Base-by-base conservation (phyloP, 129 eudicot species). In the Apium graveolens region DNA sequence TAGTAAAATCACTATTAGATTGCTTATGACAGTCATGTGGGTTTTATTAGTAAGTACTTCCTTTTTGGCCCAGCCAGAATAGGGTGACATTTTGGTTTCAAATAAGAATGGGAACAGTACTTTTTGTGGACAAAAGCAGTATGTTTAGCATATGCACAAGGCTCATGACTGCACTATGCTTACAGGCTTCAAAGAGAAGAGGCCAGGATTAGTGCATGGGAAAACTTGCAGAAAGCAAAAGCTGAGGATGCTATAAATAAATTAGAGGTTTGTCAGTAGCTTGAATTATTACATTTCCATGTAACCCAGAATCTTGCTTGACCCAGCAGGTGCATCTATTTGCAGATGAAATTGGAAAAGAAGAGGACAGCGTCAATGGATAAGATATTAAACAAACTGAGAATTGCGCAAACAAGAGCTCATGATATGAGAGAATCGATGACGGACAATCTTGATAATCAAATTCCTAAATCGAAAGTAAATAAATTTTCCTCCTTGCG, bases 131-230 rank as follows among this genome's bases (percentile, higher is more conserved):
- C 31, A 17, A 37, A 32, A 31, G 49, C 31, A 60, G 32, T 60
- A 60, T 57, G 73, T 77, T 77, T 60, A 5, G 62, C 48, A 51
- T 24, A 21, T 76, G 48, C 51, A 55, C 9, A 70, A 53, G 60
- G 70, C n/a, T 76, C 31, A 76, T 57, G 43, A 1, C 34, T 26
- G 62, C 70, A 41, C 69, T 43, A 7, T 78, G 27, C 68, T 32
- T 84, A 83, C 86, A 93, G 98, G 91, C 57, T 83, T 72, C 88
- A 87, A 70, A 92, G 89, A 81, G 97, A 95, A 84, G 97, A 92
- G 87, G 97, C 96, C 70, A 90, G 86, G 81, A 92, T 95, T 37
- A 71, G 71, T 35, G 99, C 99, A 26, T 95, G 99, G 99, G 99
- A 95, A 82, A 95, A 95, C 80, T 78, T 95, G 85, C 97, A 95